These are phyloP conservation scores for Halophytophthora polymorphica DNA, from an alignment of 352 stramenopile species.

Conservation along the genomic window DNA sequence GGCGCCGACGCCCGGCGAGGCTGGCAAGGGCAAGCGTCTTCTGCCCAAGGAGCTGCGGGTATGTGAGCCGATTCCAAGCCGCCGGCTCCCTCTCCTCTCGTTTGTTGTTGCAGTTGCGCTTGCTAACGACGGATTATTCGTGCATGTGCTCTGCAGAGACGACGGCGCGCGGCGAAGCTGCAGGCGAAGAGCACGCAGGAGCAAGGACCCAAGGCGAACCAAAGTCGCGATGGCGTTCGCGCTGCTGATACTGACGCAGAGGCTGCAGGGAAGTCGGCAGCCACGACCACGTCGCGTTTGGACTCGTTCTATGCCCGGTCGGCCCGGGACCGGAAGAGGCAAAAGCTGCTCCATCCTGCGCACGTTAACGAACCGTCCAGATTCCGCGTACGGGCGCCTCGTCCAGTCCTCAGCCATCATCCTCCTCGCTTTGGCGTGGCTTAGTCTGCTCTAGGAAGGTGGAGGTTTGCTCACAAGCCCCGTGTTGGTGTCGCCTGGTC, in stretches of 20 bases:
- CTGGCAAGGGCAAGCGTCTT: constrained; percentile 48
- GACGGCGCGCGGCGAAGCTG: constrained; percentile 56
- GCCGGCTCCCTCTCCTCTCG: not conserved
- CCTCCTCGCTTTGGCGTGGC: not conserved
- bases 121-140: constrained; percentile 10
- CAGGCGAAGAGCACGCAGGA: constrained; percentile 27
- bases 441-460: not conserved
- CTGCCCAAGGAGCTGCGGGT: constrained; percentile 74
- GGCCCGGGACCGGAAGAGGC: constrained; percentile 12
- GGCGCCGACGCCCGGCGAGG: constrained; percentile 5
- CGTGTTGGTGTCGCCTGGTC: constrained; percentile 1
- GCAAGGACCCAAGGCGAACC: not conserved
- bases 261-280: not conserved
- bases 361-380: constrained; percentile 17
- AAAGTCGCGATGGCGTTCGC: not conserved
- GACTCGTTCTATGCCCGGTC: constrained; percentile 43
- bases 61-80: constrained; percentile 15
- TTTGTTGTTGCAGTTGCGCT: not conserved
- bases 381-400: constrained; percentile 19
- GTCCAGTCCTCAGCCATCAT: not conserved
- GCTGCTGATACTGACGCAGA: not conserved
- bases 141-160: constrained; percentile 47
- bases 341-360: constrained; percentile 9
- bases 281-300: constrained; percentile 15
- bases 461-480: no score